Percentiles rank a stretch among this genome's conserved stretches.
phyloP scores from a whole-genome alignment of 768 basidiomycete species.

The Chiua virens region DNA sequence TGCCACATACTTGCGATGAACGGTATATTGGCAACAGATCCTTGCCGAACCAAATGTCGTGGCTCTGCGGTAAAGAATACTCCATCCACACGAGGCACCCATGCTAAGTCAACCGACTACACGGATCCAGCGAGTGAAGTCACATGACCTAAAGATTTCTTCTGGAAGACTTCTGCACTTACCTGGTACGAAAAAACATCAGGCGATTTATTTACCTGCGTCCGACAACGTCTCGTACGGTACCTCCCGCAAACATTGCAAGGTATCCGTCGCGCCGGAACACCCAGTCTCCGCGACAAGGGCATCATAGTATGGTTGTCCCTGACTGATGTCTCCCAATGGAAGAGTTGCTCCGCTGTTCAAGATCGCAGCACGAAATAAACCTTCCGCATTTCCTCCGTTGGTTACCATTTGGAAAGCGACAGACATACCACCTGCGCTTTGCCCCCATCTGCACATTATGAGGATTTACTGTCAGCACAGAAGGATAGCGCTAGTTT shows the following conservation, averaged over 20 bases:
- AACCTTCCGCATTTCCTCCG: constrained; percentile 20
- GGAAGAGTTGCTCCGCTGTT: constrained; percentile 40
- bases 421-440: constrained; percentile 39
- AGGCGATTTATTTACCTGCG: constrained; percentile 35
- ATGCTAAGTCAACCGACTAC: too few species aligned
- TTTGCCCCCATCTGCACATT: constrained; percentile 33
- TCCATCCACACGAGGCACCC: constrained; percentile 41
- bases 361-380: constrained; percentile 37
- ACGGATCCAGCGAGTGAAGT: constrained; percentile 25
- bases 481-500: neutral
- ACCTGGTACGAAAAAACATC: constrained; percentile 32
- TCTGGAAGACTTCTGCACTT: constrained; percentile 20
- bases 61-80: constrained; percentile 37
- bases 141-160: neutral
- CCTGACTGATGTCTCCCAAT: constrained; percentile 17
- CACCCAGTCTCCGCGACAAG: constrained; percentile 34
- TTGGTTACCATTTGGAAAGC: constrained; percentile 30
- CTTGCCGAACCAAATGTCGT: constrained; percentile 31
- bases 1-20: constrained; percentile 15
- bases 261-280: constrained; percentile 19
- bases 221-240: constrained; percentile 30
- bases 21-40: constrained; percentile 17
- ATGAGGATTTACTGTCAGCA: neutral
- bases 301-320: constrained; percentile 29
- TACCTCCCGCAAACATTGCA: constrained; percentile 35